Base-by-base conservation (phyloP, 2,329 filamentous ascomycete species). In the Arthrobotrys iridis region DNA sequence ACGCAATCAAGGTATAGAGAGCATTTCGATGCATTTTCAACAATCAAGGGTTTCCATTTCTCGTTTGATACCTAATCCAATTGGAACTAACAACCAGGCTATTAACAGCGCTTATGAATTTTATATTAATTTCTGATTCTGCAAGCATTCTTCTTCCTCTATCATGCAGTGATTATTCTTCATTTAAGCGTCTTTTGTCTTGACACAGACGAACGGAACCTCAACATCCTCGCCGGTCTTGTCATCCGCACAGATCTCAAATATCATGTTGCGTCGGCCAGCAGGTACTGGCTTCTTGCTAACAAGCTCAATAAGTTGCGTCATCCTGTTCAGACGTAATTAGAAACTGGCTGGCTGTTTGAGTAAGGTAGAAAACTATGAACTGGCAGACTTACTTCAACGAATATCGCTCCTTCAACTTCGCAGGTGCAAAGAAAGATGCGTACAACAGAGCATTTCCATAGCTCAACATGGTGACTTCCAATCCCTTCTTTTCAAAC, bases 381-480 rank as follows among this genome's bases (percentile, higher is more conserved):
- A 15, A 22, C 30, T 13, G 11, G 30, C 24, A 50, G 75, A 87
- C 87, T 85, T 85, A 90, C 88, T 85, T 86, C 83, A 97, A 86
- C 11, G 84, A 85, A 80, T 93, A 86, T 77, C 93, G 88, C 77
- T 97, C 93, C 87, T 93, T 93, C 70, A 93, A 85, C 86, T 90
- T 90, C 63, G 91, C 91, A 0, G 90, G 86, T 1, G 91, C 89
- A 84, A 96, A 97, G 87, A 99, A 99, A 80, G 89, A 91, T 15
- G 95, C 94, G 80, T 97, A 99, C 48, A 99, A 85, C 80, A 99
- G 84, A 83, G 93, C 97, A 77, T 98, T 94, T 1, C 94, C 95
- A n/a, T 93, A 97, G 85, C 93, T 97, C 80, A 99, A 86, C 94
- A 98, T 98, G 74, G 89, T 91, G 65, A 98, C 90, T 18, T 85